Evolutionary conservation across 2,329 filamentous ascomycete genomes (phyloP), one percentile per base, ranked within the genome.

Genomic region (Aspergillus brunneoviolaceus): DNA sequence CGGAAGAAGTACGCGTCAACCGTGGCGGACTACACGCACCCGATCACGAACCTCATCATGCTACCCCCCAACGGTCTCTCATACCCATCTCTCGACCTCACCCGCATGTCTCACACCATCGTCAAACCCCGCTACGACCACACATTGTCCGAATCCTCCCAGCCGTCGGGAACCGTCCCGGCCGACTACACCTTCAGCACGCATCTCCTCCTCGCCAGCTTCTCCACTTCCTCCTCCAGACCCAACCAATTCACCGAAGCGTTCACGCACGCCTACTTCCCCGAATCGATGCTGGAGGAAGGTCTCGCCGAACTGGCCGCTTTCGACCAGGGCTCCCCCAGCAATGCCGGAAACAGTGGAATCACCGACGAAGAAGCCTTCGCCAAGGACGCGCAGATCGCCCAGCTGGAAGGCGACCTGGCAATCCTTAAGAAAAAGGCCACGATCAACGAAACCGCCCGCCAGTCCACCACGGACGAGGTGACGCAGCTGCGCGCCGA

Each of bases 21-120:
- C 55, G 70, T 94, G 51, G 82, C 85, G 2, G 89, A 89, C 60
- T 83, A 96, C 59, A 92, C 92, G 57, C 89, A 91, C 3, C 87
- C 92, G 19, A 87, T 96, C 35, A 95, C 91, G 11, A 96, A 96
- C 67, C 70, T 98, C 25, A 73, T 82, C n/a, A 90, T 95, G 75
- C 79, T 91, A 29, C 83, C 87, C 10, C 87, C 90, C 0, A 81
- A 76, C 74, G 78, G 79, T 61, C 81, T 81, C 68, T 73, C 77
- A 29, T 71, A 64, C 65, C 71, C 66, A 47, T 69, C 61, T 25
- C 63, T 68, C 39, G 65, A 63, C 51, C 67, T 68, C 70, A 83
- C 82, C 19, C 82, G 85, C 65, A 80, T 84, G 16, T 76, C 84
- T 23, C 78, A 81, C 55, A 84, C 82, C 1, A 83, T 97, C 25